These are phyloP conservation scores for Babesia ovata DNA, from an alignment of 169 alveolate genomes.

Conservation along the genomic window DNA sequence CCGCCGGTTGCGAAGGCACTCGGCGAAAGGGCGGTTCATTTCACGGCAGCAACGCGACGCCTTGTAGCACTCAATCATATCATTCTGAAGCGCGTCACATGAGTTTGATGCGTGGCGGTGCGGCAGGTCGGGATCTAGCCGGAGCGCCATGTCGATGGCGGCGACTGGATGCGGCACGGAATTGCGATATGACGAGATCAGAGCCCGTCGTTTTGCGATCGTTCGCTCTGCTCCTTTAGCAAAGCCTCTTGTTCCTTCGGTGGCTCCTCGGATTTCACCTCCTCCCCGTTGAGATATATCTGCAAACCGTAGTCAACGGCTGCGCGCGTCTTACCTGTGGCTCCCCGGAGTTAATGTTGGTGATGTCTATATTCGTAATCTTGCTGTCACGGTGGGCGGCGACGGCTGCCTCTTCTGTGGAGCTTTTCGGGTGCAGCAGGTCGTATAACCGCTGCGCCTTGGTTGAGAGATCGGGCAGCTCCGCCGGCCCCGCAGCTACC, in stretches of 20 bases:
- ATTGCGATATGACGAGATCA: constrained; percentile 5
- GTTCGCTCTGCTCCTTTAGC: constrained; percentile 14
- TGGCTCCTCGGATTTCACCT: constrained; percentile 1
- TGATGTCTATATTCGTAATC: constrained; percentile 55
- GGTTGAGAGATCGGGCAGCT: constrained; percentile 46
- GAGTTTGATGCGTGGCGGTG: constrained; percentile 83
- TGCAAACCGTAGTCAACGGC: background rate
- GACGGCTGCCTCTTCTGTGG: constrained; percentile 18
- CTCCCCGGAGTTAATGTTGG: constrained; percentile 42
- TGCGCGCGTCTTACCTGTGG: constrained; percentile 41
- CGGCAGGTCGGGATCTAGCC: constrained; percentile 77
- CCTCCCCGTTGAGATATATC: constrained; percentile 55
- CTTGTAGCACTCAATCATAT: constrained; percentile 81
- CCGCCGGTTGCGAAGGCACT: constrained; percentile 75
- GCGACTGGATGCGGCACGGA: background rate
- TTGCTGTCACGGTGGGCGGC: constrained; percentile 32
- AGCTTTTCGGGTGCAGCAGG: constrained; percentile 17
- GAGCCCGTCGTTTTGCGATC: background rate
- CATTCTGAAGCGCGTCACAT: constrained; percentile 74
- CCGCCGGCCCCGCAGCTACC: constrained; percentile 17
- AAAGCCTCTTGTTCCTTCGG: background rate
- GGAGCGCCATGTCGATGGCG: constrained; percentile 37
- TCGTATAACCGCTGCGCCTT: constrained; percentile 37
- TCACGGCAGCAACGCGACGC: constrained; percentile 73
- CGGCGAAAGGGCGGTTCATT: constrained; percentile 69